Base-by-base conservation (phyloP, 2,329 filamentous ascomycete genomes). In the Fonsecaea multimorphosa region DNA sequence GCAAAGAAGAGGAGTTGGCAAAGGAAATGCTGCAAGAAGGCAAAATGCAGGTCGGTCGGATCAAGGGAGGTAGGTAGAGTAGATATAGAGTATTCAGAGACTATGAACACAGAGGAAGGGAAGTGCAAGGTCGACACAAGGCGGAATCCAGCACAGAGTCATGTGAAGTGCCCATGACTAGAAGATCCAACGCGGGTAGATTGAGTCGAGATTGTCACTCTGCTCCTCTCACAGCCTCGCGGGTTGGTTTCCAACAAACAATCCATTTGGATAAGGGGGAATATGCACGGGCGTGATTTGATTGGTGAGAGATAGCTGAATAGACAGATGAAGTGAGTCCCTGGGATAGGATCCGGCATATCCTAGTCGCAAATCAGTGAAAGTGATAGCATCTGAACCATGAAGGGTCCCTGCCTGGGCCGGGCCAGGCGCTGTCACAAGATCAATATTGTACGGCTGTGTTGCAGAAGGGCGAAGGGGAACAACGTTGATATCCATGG, bases 151-250 rank as follows among this genome's bases (percentile, higher is more conserved):
- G n/a, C n/a, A n/a, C n/a, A n/a, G n/a, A n/a, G n/a, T n/a, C n/a
- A n/a, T n/a, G n/a, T n/a, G n/a, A n/a, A n/a, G n/a, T n/a, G n/a
- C n/a, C n/a, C n/a, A n/a, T n/a, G n/a, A n/a, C n/a, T n/a, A n/a
- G n/a, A n/a, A n/a, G n/a, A n/a, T n/a, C n/a, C n/a, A n/a, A n/a
- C n/a, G n/a, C n/a, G n/a, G n/a, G n/a, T n/a, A n/a, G n/a, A n/a
- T n/a, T n/a, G n/a, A n/a, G n/a, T n/a, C n/a, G n/a, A n/a, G n/a
- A n/a, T n/a, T n/a, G n/a, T n/a, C n/a, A n/a, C n/a, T n/a, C n/a
- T 44, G 38, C 38, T 44, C 16, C 34, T 44, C n/a, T n/a, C n/a
- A n/a, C 38, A 44, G 38, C 38, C 38, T 44, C 38, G 38, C 38
- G n/a, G 38, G 16, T 19, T 44, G 38, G 22, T 44, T 44, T 44